Conservation (phyloP, 345 rosid genomes). For the Acer saccharum region DNA sequence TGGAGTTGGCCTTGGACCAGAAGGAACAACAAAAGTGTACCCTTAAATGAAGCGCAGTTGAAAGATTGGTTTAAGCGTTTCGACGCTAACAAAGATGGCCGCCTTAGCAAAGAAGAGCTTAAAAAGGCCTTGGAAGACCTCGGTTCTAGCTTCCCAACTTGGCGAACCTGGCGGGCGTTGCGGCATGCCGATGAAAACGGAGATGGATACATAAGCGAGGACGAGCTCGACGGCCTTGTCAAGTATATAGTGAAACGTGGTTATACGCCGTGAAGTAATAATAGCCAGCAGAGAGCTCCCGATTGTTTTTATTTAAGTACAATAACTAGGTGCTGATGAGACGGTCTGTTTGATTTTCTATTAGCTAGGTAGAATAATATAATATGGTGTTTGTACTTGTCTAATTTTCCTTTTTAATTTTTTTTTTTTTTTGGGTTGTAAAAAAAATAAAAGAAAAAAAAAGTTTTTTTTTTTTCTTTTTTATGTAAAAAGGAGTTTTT, state of each 20-base stretch:
- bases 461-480: no score
- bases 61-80: background rate
- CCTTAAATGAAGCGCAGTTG: background rate
- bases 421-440: background rate
- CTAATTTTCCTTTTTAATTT: background rate
- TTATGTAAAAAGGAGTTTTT: no score
- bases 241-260: background rate
- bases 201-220: constrained; percentile 5
- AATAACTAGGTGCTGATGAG: no score
- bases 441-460: no score
- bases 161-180: background rate
- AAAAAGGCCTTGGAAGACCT: background rate
- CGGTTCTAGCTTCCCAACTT: background rate
- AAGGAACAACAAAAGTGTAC: background rate
- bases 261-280: background rate
- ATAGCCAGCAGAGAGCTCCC: background rate
- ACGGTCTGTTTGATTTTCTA: background rate
- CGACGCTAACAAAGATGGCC: background rate
- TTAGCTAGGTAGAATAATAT: no score
- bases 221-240: background rate
- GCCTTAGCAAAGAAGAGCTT: background rate
- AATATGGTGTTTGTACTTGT: background rate
- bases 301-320: background rate
- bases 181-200: background rate
- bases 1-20: background rate